Base-by-base conservation (phyloP, 2,329 filamentous ascomycete species). In the Penicillium aurantiogriseum region DNA sequence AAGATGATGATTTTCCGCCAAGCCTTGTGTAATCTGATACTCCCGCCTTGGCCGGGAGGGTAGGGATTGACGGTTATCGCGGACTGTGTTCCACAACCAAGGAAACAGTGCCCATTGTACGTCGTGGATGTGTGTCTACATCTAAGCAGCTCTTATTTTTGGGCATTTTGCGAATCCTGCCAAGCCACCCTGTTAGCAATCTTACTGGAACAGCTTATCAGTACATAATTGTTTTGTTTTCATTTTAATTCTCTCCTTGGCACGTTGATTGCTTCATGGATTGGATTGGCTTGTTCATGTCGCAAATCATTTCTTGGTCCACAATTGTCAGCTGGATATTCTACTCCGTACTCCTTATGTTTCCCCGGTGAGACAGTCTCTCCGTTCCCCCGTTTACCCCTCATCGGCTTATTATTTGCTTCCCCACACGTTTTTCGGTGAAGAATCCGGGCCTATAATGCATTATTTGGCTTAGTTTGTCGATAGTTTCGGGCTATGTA, bases 1-100 rank as follows among this genome's bases (percentile, higher is more conserved):
- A 64, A 63, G 64, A 15, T 56, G 43, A 58, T 61, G 64, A 56
- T 63, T 56, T 62, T 60, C 63, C 43, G 64, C 63, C 64, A 67
- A 67, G 64, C 56, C 60, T 63, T 62, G 52, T 57, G 52, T 48
- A 57, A 48, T 67, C 56, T 64, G 63, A 66, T 64, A 60, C 50
- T 56, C 46, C 56, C 62, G 63, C 52, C 64, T 66, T 64, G 64
- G 62, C 58, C 40, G 36, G 56, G 58, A 60, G 59, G 54, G 54
- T 40, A 56, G 61, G 62, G 57, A 57, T 53, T 53, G 27, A 47
- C 50, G 31, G 42, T 51, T 48, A 51, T 58, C 42, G 56, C 49
- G 46, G 31, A 55, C 57, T 53, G 54, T 56, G 62, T 59, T 58
- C 33, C 63, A 65, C 58, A 52, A 39, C 55, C 56, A 39, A 58